Evolutionary conservation across 2,329 filamentous ascomycete species (phyloP).

Genomic region (Clarireedia homoeocarpa): DNA sequence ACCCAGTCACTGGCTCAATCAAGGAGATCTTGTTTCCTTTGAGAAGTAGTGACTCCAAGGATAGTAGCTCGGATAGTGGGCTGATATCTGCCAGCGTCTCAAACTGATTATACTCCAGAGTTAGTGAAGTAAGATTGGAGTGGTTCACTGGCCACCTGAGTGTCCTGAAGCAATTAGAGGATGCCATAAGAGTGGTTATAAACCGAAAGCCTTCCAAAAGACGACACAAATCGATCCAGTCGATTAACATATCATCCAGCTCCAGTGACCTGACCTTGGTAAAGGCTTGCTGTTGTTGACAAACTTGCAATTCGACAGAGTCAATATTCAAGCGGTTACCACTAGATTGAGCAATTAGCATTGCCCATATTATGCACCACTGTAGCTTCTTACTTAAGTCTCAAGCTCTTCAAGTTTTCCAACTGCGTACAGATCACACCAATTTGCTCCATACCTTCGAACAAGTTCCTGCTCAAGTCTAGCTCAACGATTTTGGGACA

Average conservation of each 20-base stretch:
- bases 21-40: constrained; percentile 68
- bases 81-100: constrained; percentile 48
- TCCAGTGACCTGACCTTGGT: constrained; percentile 50
- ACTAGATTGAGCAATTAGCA: constrained; percentile 35
- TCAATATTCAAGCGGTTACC: constrained; percentile 61
- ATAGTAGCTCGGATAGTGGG: constrained; percentile 42
- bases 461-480: constrained; percentile 78
- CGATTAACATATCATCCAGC: constrained; percentile 58
- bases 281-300: constrained; percentile 32
- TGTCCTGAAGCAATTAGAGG: constrained; percentile 48
- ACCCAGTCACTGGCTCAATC: constrained; percentile 37
- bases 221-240: constrained; percentile 55
- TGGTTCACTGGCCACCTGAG: constrained; percentile 37
- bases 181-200: constrained; percentile 43
- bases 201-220: constrained; percentile 46
- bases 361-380: neutral
- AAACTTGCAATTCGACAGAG: constrained; percentile 33
- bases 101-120: constrained; percentile 67
- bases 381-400: constrained; percentile 55
- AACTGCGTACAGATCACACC: constrained; percentile 65
- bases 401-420: constrained; percentile 55
- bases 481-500: constrained; percentile 67
- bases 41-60: constrained; percentile 56
- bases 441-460: constrained; percentile 60
- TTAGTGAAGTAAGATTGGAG: constrained; percentile 46